Evolutionary conservation across 2,329 filamentous ascomycete species (phyloP), one percentile per base, ranked within the genome.

Genomic region (Monosporascus sp.): DNA sequence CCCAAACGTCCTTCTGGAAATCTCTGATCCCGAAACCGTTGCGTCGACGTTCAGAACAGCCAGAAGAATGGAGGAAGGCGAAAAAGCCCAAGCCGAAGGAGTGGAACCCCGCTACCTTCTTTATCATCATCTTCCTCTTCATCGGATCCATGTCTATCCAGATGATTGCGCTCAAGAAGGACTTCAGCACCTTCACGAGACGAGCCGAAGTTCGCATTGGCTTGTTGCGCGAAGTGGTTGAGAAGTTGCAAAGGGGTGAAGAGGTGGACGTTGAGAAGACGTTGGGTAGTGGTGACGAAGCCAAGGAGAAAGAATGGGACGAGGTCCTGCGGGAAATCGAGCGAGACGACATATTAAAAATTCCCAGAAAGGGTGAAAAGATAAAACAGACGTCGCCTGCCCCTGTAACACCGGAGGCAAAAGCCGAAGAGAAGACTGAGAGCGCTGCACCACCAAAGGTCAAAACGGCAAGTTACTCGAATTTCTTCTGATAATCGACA

Each of bases 141-240:
- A 93, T 97, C 58, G 95, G 95, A 4, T 96, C 90, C 56, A 96
- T 97, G 78, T 89, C 93, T 15, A 97, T 99, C 62, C 89, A 97
- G 64, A 89, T 94, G 79, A 86, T 99, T 65, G 79, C 85, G 37
- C 69, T 97, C 62, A 87, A 86, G 62, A 89, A 88, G 61, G 86
- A 92, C 49, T 88, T 85, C 65, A 77, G 80, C 34, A 83, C 85
- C 9, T 92, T 88, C 62, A 83, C 79, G 65, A 83, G 92, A 49
- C 84, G 85, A 60, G 86, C 91, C 5, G 89, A 96, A 61, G 84
- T 89, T 6, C 87, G 89, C 66, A 88, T 99, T 57, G 81, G 79
- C 3, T 66, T 90, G 31, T 71, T 99, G 54, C 82, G 82, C 39
- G 93, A 96, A 64, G 84, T 90, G 1, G 78, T 92, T 22, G 83